Evolutionary conservation across 192 early-diverging fungal genomes (phyloP), one percentile per base, ranked within the genome.

Genomic region (Backusella australiensis): DNA sequence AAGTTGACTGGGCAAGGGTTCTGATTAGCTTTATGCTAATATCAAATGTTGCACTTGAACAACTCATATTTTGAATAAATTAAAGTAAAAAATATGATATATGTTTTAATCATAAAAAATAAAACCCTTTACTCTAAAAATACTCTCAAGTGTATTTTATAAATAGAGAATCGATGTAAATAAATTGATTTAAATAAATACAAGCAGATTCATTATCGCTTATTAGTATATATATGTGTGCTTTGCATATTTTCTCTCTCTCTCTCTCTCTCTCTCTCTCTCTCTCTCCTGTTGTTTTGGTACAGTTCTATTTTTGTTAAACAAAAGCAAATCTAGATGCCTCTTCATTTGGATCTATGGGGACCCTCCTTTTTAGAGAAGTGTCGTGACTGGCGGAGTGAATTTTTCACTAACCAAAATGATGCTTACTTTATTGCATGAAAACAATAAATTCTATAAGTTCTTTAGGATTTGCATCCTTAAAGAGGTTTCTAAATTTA

Each of bases 1-100:
- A 56, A 56, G 53, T n/a, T 21, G 6, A 21, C 21, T 23, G 19
- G 21, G n/a, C 21, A 56, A 56, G 52, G 52, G 52, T 56, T 26
- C 53, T 56, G 2, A 56, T 56, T 56, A 56, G 53, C 21, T 56
- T 21, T 21, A n/a, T 56, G 53, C n/a, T 26, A 56, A 56, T 53
- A 53, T 56, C 53, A 56, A 56, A 56, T 56, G 53, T 56, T 56
- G 53, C 53, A 56, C 53, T 56, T 56, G 53, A 56, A 23, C 53
- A 56, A 21, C 9, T 56, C 53, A 56, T 21, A 56, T 56, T 11
- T 21, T 21, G n/a, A 56, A 56, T 56, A 56, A 56, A 56, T 26
- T 56, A 56, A 21, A 21, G 26, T 26, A 56, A 19, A 56, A 56
- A 56, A 19, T 4, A 19, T 53, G 32, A 53, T 12, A 39, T 39